Base-by-base conservation (phyloP, 371 early-diverging fungal genomes). In the Mycotypha africana region DNA sequence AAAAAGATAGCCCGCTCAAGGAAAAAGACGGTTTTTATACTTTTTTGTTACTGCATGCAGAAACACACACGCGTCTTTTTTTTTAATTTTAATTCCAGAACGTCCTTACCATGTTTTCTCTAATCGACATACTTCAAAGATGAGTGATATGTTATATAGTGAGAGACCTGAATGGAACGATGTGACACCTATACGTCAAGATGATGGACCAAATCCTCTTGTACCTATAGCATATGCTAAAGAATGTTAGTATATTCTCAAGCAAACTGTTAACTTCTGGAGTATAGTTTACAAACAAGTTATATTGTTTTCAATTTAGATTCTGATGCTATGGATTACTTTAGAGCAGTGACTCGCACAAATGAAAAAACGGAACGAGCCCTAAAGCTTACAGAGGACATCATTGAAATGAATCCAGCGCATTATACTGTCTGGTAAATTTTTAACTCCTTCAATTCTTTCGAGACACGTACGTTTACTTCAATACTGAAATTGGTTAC, bases 371-470 rank as follows among this genome's bases (percentile, higher is more conserved):
- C 85, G 3, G 60, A 79, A 39, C 82, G 98, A 19, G 95, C 88
- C 10, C 69, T 95, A 25, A 72, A 77, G 4, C 67, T 98, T 42
- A 92, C 92, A 0, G 68, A 74, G 50, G 76, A 76, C 32, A 88
- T 95, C 43, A 85, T 98, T 37, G 66, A 78, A 7, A 63, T 82
- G 53, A 94, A 93, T 60, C 89, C 97, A 20, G 89, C 91, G 6
- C 94, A 97, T 65, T 97, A 97, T 67, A 92, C 93, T 20, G 86
- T 91, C 15, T 98, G 98, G 98, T 89, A 78, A 20, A n/a, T n/a
- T n/a, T n/a, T n/a, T n/a, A n/a, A n/a, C n/a, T n/a, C n/a, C n/a
- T 33, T 5, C 37, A n/a, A 20, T 15, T 17, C 24, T 12, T 5
- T 17, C 2, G 35, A 11, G n/a, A n/a, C n/a, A n/a, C n/a, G n/a